Evolutionary conservation across 176 grass and related monocot genomes (phyloP).

Genomic region (Lolium multiflorum): DNA sequence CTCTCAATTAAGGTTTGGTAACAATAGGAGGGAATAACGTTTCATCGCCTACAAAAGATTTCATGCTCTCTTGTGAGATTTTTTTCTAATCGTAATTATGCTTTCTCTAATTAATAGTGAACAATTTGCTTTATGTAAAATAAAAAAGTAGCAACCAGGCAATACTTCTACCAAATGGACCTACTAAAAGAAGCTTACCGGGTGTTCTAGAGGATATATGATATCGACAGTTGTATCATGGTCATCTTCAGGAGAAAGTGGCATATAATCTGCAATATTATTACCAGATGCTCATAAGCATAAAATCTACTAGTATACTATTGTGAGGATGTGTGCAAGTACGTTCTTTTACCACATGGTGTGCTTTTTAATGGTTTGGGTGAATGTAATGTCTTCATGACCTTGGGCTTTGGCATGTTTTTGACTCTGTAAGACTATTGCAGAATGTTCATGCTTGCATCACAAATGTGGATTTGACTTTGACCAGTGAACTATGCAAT

Average conservation of each 20-base stretch:
- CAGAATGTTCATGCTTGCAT: neutral
- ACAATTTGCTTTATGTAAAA: neutral
- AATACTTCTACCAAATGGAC: neutral
- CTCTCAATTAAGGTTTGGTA: neutral
- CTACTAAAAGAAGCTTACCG: conserved; percentile 51
- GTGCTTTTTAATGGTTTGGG: neutral
- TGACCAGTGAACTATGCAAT: neutral
- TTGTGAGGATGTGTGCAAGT: neutral
- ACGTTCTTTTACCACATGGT: neutral
- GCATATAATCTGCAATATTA: conserved; percentile 69
- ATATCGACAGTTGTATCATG: conserved; percentile 71
- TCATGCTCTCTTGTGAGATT: neutral
- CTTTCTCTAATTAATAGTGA: neutral
- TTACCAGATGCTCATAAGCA: neutral
- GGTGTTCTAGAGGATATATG: conserved; percentile 80
- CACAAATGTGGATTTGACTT: neutral
- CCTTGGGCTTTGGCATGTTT: neutral
- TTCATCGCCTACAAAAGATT: neutral
- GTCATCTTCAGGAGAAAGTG: conserved; percentile 79
- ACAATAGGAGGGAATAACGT: conserved; percentile 4
- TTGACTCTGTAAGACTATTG: neutral
- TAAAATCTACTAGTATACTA: neutral
- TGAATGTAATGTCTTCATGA: neutral
- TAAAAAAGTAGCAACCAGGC: neutral
- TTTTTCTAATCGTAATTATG: conserved; percentile 6